A percentile compares a stretch with the other conserved stretches of the same genome.
phyloP scores from a whole-genome alignment of 2,329 filamentous ascomycete species.

The Ophiosphaerella narmari region DNA sequence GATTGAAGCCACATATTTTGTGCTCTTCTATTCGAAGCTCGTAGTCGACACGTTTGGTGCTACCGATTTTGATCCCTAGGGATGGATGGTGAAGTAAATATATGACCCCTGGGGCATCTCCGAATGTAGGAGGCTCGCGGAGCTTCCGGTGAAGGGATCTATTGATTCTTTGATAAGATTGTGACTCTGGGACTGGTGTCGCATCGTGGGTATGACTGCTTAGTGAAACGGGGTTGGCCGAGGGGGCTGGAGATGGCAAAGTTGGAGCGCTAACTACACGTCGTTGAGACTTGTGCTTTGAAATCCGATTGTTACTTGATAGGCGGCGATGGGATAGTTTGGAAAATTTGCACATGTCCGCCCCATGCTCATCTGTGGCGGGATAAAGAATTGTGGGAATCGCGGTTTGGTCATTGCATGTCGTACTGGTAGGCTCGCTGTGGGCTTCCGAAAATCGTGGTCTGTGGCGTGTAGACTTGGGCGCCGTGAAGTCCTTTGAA shows the following conservation, averaged over 20 bases:
- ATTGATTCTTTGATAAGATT: not conserved
- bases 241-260: not conserved
- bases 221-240: too few relatives aligned
- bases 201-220: too few relatives aligned
- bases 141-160: conserved; percentile 1
- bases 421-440: conserved; percentile 1
- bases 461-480: not conserved
- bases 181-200: not conserved
- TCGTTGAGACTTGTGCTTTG: not conserved
- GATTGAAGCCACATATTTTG: conserved; percentile 3
- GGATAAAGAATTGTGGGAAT: not conserved
- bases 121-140: not conserved
- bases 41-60: conserved; percentile 1
- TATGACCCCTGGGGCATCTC: conserved; percentile 4
- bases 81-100: conserved; percentile 8
- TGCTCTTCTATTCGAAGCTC: conserved; percentile 6
- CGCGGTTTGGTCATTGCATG: not conserved
- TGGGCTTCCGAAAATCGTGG: conserved; percentile 2
- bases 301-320: not conserved
- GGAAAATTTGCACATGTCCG: not conserved
- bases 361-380: not conserved
- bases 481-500: conserved; percentile 1
- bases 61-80: conserved; percentile 13
- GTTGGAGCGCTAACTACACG: not conserved
- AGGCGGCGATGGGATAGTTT: not conserved